phyloP scores from a whole-genome alignment of 1,284 basidiomycete species.

The Quambalaria eucalypti region DNA sequence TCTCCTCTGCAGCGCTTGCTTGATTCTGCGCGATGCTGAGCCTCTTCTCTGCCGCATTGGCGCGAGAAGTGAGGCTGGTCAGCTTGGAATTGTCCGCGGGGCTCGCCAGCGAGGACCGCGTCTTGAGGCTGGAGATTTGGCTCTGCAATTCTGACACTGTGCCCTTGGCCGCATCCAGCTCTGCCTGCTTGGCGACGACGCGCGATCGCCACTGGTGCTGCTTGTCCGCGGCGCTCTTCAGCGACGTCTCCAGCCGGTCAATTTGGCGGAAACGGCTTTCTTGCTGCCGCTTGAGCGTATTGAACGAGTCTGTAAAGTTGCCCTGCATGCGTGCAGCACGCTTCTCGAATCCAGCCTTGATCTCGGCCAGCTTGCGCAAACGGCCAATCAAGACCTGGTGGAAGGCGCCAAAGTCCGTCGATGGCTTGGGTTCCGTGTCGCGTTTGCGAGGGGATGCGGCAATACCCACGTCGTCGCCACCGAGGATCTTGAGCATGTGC shows the following conservation, averaged over 20 bases:
- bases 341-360: constrained; percentile 77
- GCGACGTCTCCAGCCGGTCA: constrained; percentile 79
- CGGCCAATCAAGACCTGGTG: constrained; percentile 86
- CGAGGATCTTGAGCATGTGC: constrained; percentile 86
- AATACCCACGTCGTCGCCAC: constrained; percentile 55
- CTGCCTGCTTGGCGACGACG: constrained; percentile 71
- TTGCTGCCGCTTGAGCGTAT: constrained; percentile 73
- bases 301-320: constrained; percentile 63
- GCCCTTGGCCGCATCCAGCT: constrained; percentile 58
- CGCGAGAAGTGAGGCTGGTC: constrained; percentile 24
- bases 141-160: constrained; percentile 67
- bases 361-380: constrained; percentile 70
- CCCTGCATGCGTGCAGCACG: constrained; percentile 71
- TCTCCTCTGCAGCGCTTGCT: constrained; percentile 69
- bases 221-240: constrained; percentile 73
- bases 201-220: constrained; percentile 80
- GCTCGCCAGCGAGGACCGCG: constrained; percentile 38
- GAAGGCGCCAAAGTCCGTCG: constrained; percentile 86
- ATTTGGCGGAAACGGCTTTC: constrained; percentile 83
- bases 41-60: constrained; percentile 58
- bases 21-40: constrained; percentile 72
- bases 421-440: constrained; percentile 70
- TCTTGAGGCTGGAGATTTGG: constrained; percentile 62
- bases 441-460: constrained; percentile 12
- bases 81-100: constrained; percentile 29